A percentile compares a stretch with the other conserved stretches of the same genome.
phyloP scores from a whole-genome alignment of 106 monocot species.

The Dioscorea alata region DNA sequence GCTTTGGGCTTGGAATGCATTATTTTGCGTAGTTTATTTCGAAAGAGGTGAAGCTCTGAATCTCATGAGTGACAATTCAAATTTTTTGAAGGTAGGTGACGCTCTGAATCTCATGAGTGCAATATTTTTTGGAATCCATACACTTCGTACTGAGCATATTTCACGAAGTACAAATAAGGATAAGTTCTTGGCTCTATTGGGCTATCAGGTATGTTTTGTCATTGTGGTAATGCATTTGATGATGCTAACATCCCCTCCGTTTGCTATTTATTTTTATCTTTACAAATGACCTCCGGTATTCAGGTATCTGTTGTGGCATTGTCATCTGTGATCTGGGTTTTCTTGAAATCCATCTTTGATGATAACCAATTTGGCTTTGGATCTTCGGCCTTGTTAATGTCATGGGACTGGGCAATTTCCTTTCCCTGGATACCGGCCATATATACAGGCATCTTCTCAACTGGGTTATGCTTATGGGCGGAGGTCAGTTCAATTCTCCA shows the following conservation, averaged over 20 bases:
- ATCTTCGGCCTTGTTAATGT: slow-evolving; percentile 22
- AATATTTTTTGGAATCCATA: slow-evolving; percentile 79
- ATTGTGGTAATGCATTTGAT: neutral
- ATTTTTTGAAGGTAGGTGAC: slow-evolving; percentile 61
- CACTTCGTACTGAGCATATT: slow-evolving; percentile 73
- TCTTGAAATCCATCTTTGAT: slow-evolving; percentile 22
- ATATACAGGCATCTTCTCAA: slow-evolving; percentile 83
- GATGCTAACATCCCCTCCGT: neutral
- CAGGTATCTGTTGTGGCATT: slow-evolving; percentile 63
- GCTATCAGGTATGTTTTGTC: slow-evolving; percentile 51
- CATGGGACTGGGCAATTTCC: slow-evolving; percentile 40
- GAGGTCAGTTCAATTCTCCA: slow-evolving; percentile 38
- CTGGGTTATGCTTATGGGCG: slow-evolving; percentile 71
- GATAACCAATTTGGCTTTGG: slow-evolving; percentile 8
- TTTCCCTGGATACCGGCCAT: slow-evolving; percentile 96
- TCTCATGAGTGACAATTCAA: too few species aligned
- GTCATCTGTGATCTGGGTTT: slow-evolving; percentile 55
- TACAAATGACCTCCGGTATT: neutral
- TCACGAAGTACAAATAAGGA: slow-evolving; percentile 61
- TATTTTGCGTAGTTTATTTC: neutral
- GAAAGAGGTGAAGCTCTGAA: neutral
- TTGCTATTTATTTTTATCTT: neutral
- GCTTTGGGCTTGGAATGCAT: neutral
- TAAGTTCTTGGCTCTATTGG: slow-evolving; percentile 62
- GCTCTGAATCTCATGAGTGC: slow-evolving; percentile 70